Percentiles rank a stretch among this genome's conserved stretches.
Conservation (phyloP, 2,329 filamentous ascomycete species). For the Penicillium sp. region DNA sequence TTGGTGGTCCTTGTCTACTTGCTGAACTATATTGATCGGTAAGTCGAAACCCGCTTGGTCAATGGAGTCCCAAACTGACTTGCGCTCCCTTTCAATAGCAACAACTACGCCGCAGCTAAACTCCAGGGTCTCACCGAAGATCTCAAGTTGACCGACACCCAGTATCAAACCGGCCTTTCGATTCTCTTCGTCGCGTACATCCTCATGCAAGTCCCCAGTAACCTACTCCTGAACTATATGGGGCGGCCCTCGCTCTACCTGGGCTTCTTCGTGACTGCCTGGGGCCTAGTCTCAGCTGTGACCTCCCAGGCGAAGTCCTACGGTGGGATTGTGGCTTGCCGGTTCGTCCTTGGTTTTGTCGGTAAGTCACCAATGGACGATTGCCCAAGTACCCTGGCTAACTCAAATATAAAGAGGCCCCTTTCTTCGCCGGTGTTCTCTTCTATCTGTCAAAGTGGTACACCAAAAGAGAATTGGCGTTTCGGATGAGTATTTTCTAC, state of each 20-base stretch:
- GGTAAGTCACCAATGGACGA: slow-evolving; percentile 19
- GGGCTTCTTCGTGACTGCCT: slow-evolving; percentile 43
- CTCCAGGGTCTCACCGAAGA: slow-evolving; percentile 41
- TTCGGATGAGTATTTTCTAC: slow-evolving; percentile 50
- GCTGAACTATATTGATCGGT: slow-evolving; percentile 43
- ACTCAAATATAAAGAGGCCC: slow-evolving; percentile 34
- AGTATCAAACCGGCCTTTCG: slow-evolving; percentile 42
- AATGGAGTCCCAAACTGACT: neutral
- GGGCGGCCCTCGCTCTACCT: slow-evolving; percentile 43
- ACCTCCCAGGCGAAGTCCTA: slow-evolving; percentile 43
- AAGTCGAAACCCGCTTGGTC: neutral
- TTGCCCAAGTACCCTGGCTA: neutral
- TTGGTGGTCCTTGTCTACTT: slow-evolving; percentile 39
- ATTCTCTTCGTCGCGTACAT: slow-evolving; percentile 46
- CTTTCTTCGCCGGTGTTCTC: slow-evolving; percentile 45
- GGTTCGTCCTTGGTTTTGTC: slow-evolving; percentile 44
- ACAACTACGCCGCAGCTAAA: slow-evolving; percentile 46
- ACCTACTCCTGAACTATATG: slow-evolving; percentile 41
- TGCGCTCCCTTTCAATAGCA: slow-evolving; percentile 20
- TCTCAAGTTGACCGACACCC: slow-evolving; percentile 29
- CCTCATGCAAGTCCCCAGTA: slow-evolving; percentile 46
- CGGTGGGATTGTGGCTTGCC: slow-evolving; percentile 42
- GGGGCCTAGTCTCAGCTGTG: slow-evolving; percentile 44
- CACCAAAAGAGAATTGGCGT: slow-evolving; percentile 49
- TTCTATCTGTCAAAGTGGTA: slow-evolving; percentile 52